These are phyloP conservation scores for Tylopilus balloui DNA, from an alignment of 768 basidiomycete genomes.

Conservation along the genomic window DNA sequence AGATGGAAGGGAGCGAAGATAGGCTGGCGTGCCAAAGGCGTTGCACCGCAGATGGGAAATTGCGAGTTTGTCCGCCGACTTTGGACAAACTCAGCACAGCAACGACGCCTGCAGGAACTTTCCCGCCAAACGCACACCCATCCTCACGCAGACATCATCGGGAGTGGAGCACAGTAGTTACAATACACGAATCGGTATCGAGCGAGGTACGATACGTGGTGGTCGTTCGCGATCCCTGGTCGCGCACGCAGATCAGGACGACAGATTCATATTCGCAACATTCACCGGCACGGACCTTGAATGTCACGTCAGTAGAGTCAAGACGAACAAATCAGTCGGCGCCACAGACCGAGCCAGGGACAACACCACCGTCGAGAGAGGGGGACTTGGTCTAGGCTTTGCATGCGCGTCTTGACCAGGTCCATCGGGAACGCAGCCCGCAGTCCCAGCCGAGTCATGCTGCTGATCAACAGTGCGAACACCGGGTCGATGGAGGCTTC, in stretches of 20 bases:
- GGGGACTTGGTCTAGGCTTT: slow-evolving; percentile 63
- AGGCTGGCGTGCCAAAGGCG: slow-evolving; percentile 29
- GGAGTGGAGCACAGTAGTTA: no score
- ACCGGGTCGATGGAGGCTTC: slow-evolving; percentile 17
- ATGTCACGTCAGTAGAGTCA: neutral
- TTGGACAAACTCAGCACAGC: slow-evolving; percentile 31
- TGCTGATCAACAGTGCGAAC: no score
- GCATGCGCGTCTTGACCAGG: slow-evolving; percentile 86
- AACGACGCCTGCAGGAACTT: neutral
- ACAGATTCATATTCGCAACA: slow-evolving; percentile 76
- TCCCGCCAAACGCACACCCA: no score
- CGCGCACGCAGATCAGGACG: slow-evolving; percentile 32
- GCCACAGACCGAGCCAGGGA: slow-evolving; percentile 66
- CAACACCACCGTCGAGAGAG: slow-evolving; percentile 52
- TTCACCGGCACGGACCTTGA: slow-evolving; percentile 79
- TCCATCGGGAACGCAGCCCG: slow-evolving; percentile 88
- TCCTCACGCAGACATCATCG: no score
- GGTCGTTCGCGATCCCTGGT: no score
- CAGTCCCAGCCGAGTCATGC: slow-evolving; percentile 67
- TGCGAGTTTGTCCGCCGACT: slow-evolving; percentile 17
- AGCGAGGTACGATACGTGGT: no score
- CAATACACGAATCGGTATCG: no score
- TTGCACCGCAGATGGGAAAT: slow-evolving; percentile 36
- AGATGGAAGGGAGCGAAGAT: slow-evolving; percentile 17
- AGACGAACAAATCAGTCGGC: neutral